Conservation (phyloP, 441 rosid genomes). For the Pelargonium australe region DNA sequence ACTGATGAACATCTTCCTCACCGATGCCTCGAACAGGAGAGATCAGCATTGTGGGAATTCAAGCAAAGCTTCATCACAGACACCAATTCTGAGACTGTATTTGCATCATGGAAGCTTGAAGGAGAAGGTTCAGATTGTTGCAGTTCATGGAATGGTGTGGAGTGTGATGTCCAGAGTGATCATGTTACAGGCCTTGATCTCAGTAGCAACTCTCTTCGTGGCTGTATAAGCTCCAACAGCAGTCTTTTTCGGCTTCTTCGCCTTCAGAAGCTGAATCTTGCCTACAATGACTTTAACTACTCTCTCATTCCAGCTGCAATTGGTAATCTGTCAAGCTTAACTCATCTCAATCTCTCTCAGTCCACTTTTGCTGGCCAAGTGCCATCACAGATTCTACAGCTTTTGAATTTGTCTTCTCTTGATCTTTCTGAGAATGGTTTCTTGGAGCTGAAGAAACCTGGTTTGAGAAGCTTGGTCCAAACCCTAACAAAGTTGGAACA, state of each 20-base stretch:
- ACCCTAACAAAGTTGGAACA: constrained; percentile 6
- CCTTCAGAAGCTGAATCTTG: constrained; percentile 23
- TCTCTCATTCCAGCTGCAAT: constrained; percentile 12
- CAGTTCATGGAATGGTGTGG: constrained; percentile 29
- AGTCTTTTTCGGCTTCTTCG: constrained; percentile 26
- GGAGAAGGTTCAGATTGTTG: constrained; percentile 30
- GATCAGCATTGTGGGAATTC: constrained; percentile 6
- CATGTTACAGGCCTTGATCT: constrained; percentile 29
- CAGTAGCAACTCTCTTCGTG: constrained; percentile 19
- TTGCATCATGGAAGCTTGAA: constrained; percentile 5
- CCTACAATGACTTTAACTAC: constrained; percentile 13
- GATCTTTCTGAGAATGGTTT: background rate
- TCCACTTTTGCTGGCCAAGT: constrained; percentile 13
- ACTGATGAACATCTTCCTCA: background rate
- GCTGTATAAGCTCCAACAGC: constrained; percentile 18
- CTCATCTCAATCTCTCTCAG: constrained; percentile 3
- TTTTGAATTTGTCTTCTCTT: constrained; percentile 14
- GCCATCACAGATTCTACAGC: constrained; percentile 10
- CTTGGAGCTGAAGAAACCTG: background rate
- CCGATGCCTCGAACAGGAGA: constrained; percentile 1
- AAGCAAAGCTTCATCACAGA: constrained; percentile 2
- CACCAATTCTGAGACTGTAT: background rate
- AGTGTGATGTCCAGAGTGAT: constrained; percentile 20
- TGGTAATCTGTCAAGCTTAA: constrained; percentile 11
- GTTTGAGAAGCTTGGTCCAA: background rate